Conservation (phyloP, 2,329 filamentous ascomycete genomes). For the Hansfordia pulvinata region DNA sequence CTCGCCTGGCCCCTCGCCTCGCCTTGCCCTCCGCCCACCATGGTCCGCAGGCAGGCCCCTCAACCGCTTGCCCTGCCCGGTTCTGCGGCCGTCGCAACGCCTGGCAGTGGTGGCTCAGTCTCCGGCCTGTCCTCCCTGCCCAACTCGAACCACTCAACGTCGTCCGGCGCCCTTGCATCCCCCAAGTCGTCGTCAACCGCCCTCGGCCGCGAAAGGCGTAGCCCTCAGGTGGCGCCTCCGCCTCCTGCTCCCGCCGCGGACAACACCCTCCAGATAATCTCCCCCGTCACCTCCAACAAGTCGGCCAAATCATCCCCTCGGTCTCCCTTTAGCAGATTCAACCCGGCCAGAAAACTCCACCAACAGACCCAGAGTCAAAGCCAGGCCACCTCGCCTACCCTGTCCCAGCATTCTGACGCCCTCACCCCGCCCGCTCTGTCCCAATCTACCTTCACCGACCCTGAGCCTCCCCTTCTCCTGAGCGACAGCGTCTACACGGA, state of each 20-base stretch:
- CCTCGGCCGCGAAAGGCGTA: background rate
- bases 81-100: conserved; percentile 18
- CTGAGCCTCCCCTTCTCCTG: no score
- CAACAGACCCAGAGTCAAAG: conserved; percentile 3
- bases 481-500: background rate
- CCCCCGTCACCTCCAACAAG: conserved; percentile 14
- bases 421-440: background rate
- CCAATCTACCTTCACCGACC: background rate
- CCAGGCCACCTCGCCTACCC: no score
- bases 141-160: conserved; percentile 1
- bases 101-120: conserved; percentile 10
- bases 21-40: conserved; percentile 16
- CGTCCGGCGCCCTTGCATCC: conserved; percentile 1
- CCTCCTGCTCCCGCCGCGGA: conserved; percentile 2
- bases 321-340: conserved; percentile 18
- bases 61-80: conserved; percentile 41
- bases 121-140: conserved; percentile 2
- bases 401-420: no score
- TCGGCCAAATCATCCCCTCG: conserved; percentile 13
- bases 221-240: background rate
- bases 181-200: background rate
- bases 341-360: conserved; percentile 11
- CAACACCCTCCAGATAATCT: conserved; percentile 11
- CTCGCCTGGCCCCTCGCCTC: conserved; percentile 5
- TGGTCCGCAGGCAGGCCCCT: conserved; percentile 45